Evolutionary conservation across 768 basidiomycete species (phyloP), one percentile per base, ranked within the genome.

Genomic region (Leccinum truebloodii): DNA sequence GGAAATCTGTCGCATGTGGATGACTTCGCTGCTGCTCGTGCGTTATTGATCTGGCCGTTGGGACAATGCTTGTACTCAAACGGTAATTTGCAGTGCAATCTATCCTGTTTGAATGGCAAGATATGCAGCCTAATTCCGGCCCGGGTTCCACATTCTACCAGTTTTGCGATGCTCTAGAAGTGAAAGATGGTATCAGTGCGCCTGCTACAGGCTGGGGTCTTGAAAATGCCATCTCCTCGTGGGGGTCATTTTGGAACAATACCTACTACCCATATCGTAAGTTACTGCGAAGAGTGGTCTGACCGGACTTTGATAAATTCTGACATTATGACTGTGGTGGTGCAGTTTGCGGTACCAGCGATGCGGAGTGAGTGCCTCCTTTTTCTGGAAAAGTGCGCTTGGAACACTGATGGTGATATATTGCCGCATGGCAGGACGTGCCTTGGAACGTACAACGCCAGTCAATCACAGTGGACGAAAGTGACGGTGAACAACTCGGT

Each of bases 31-130:
- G 80, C 83, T 56, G 81, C 87, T 54, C 67, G 81, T 81, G 44
- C 59, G 80, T 75, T 1, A 2, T 14, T 22, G 10, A 3, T 48
- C 51, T 49, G 10, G 10, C 26, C 14, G 2, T 39, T n/a, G 10
- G 20, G 9, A 20, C 10, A 8, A 16, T 28, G n/a, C 12, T 53
- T 70, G 76, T 67, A n/a, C 41, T 44, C n/a, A 10, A n/a, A n/a
- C 9, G 9, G 66, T 41, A 66, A 67, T 72, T 34, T 52, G 48
- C 39, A 86, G 56, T 81, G 76, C 57, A 81, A 84, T 63, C 81
- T 83, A 66, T 76, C 87, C 5, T 57, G 59, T 85, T 81, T 79
- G 85, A 87, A 54, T 92, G 89, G 89, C 89, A 90, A 65, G 64
- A 64, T 7, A 67, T 90, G 20, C 82, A 84, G 49, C 83, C 85